Conservation (phyloP, 179 eudicot species). For the Carnegiea gigantea region DNA sequence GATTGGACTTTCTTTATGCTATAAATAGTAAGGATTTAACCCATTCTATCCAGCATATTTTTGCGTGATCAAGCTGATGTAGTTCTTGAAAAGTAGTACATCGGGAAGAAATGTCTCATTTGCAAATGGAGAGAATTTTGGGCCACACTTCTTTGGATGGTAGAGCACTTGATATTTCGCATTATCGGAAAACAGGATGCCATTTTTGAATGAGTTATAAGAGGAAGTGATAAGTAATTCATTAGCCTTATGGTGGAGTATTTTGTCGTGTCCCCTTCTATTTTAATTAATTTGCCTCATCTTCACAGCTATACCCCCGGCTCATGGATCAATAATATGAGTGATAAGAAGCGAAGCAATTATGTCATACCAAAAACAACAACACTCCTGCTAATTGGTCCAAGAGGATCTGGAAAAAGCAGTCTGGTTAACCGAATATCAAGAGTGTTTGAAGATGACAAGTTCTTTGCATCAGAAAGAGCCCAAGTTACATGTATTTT, state of each 20-base stretch:
- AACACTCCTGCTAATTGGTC: conserved; percentile 68
- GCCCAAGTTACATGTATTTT: conserved; percentile 66
- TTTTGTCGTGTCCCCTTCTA: not conserved
- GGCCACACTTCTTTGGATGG: not conserved
- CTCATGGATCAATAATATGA: conserved; percentile 57
- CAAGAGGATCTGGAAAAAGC: conserved; percentile 85
- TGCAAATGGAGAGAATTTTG: not conserved
- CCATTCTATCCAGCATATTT: not conserved
- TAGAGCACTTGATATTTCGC: not conserved
- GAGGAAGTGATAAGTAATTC: not conserved
- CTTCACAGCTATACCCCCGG: conserved; percentile 72
- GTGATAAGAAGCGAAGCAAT: conserved; percentile 39
- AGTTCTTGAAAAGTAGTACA: not conserved
- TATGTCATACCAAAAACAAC: conserved; percentile 57
- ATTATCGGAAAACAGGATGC: not conserved
- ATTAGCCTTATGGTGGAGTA: not conserved
- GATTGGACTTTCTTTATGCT: not conserved
- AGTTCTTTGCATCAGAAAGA: conserved; percentile 58
- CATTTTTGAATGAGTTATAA: not conserved
- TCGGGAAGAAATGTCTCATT: not conserved
- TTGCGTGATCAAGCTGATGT: not conserved
- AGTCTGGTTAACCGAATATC: conserved; percentile 77
- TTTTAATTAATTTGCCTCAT: not conserved
- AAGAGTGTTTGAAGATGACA: conserved; percentile 66
- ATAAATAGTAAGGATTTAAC: not conserved